Conservation (phyloP, 108 stramenopile species). For the Conticribra guillardii region DNA sequence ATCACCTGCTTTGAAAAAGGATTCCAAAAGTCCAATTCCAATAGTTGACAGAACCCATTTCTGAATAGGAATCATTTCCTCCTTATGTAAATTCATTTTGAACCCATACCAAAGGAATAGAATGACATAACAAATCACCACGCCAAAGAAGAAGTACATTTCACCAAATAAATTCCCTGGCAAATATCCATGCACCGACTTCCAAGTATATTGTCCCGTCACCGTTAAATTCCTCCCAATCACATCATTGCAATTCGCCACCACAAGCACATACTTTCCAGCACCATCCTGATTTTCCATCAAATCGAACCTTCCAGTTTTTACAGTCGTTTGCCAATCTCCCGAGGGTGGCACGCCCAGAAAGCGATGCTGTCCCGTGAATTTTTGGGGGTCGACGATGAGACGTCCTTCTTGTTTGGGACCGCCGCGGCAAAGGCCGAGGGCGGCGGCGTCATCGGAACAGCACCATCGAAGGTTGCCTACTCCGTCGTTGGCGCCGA, state of each 20-base stretch:
- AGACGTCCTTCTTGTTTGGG: conserved; percentile 63
- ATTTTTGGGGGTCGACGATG: conserved; percentile 64
- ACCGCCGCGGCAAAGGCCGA: conserved; percentile 62
- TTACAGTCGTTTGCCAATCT: conserved; percentile 48
- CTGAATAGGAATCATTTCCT: conserved; percentile 77
- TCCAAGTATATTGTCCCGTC: conserved; percentile 70
- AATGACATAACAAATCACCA: conserved; percentile 56
- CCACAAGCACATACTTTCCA: conserved; percentile 75
- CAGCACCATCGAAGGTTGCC: conserved; percentile 78
- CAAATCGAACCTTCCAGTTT: conserved; percentile 49
- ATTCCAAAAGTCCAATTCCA: conserved; percentile 68
- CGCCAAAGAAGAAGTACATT: conserved; percentile 74
- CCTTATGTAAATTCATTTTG: conserved; percentile 68
- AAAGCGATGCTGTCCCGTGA: conserved; percentile 65
- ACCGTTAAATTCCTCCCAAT: conserved; percentile 67
- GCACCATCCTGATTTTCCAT: conserved; percentile 43
- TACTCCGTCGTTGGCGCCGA: conserved; percentile 63
- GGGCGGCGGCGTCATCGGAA: conserved; percentile 66
- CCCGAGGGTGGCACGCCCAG: conserved; percentile 69
- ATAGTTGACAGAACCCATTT: conserved; percentile 84
- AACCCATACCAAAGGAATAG: conserved; percentile 67
- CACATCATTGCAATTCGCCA: conserved; percentile 82
- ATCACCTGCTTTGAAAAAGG: conserved; percentile 76
- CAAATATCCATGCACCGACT: conserved; percentile 79
- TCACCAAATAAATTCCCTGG: conserved; percentile 85